Percentiles rank a stretch among this genome's conserved stretches.
phyloP scores from a whole-genome alignment of 164 flowering plant species.

The Kingdonia uniflora region DNA sequence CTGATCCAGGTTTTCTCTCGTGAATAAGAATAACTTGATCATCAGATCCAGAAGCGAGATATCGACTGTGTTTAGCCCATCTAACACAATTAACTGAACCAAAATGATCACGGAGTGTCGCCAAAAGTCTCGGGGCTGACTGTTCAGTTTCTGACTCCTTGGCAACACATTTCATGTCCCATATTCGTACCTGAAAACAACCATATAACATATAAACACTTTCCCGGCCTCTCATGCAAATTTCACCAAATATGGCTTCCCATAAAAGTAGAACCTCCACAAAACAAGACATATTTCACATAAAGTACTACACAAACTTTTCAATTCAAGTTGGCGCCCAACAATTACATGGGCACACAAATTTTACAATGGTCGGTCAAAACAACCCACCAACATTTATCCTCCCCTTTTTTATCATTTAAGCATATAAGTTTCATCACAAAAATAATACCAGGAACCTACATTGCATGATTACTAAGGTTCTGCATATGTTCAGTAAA shows the following conservation, averaged over 20 bases:
- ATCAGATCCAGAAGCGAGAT: slow-evolving; percentile 95
- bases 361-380: no score
- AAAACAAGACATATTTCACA: no score
- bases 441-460: no score
- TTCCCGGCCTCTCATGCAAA: not conserved
- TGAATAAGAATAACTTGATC: slow-evolving; percentile 91
- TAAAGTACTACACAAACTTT: no score
- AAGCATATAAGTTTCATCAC: no score
- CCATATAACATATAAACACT: not conserved
- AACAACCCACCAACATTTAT: no score
- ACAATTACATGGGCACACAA: no score
- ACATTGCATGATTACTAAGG: no score
- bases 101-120: slow-evolving; percentile 96
- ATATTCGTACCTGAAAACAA: slow-evolving; percentile 73
- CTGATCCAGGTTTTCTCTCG: slow-evolving; percentile 98
- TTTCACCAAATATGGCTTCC: not conserved
- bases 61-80: slow-evolving; percentile 95
- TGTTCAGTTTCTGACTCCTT: slow-evolving; percentile 46
- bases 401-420: no score
- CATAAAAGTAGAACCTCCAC: no score
- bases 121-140: slow-evolving; percentile 60
- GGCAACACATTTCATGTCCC: slow-evolving; percentile 79
- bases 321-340: no score
- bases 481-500: no score
- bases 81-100: slow-evolving; percentile 98